These are phyloP conservation scores for Dendrocalamus latiflorus DNA, from an alignment of 202 grass and related monocot genomes.

Conservation along the genomic window DNA sequence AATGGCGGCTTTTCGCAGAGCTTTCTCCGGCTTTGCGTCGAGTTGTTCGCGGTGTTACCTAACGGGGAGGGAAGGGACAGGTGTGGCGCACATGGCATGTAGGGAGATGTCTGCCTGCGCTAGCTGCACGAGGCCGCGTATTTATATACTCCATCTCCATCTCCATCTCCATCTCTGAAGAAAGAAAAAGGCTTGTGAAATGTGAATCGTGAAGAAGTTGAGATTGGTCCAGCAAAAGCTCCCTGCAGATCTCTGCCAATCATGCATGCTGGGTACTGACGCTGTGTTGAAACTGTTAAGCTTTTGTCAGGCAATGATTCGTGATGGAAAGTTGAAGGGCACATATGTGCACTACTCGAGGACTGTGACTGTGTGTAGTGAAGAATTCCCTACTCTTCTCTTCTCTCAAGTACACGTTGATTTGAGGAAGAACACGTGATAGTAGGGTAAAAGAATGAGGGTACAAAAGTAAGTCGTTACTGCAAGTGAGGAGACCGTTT, in stretches of 20 bases:
- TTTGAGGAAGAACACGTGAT: background rate
- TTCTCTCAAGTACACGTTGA: background rate
- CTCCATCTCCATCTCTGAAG: background rate
- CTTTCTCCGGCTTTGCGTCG: background rate
- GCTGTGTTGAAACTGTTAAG: background rate
- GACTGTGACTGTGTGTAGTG: background rate
- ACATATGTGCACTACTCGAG: background rate
- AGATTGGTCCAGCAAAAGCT: background rate
- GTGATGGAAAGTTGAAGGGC: background rate
- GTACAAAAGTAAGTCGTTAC: background rate
- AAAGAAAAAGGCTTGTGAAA: background rate
- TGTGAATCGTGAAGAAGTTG: background rate
- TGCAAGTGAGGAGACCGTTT: background rate
- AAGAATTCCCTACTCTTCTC: background rate
- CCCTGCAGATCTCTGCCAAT: constrained; percentile 14
- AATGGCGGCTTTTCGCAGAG: no score
- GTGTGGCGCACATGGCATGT: constrained; percentile 35
- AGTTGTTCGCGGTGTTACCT: background rate
- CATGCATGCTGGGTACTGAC: background rate
- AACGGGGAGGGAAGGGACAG: background rate
- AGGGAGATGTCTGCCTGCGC: background rate
- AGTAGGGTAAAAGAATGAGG: background rate
- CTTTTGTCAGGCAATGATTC: constrained; percentile 11
- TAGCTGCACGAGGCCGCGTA: background rate
- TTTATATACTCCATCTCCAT: background rate